Percentiles rank a stretch among this genome's conserved stretches.
phyloP scores from a whole-genome alignment of 2,329 filamentous ascomycete species.

The Hymenoscyphus fraxineus region DNA sequence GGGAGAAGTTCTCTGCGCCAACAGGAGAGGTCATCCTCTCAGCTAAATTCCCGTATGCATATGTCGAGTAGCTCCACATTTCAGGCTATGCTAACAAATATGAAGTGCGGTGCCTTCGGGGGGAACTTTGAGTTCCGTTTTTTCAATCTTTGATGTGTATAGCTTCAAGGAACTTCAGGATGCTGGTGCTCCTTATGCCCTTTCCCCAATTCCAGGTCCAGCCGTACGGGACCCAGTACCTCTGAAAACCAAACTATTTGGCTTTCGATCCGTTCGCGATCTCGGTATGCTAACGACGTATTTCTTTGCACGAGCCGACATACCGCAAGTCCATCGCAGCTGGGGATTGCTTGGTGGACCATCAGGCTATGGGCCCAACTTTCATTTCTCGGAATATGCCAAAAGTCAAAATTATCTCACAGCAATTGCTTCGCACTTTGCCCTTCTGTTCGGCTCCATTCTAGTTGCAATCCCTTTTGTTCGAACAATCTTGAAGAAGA shows the following conservation, averaged over 20 bases:
- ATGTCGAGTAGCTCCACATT: conserved; percentile 14
- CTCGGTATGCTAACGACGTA: conserved; percentile 56
- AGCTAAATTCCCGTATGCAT: conserved; percentile 42
- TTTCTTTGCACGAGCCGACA: conserved; percentile 47
- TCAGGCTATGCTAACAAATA: conserved; percentile 10
- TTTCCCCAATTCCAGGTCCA: conserved; percentile 50
- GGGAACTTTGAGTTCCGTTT: conserved; percentile 64
- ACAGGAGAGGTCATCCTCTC: conserved; percentile 54
- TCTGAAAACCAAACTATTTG: conserved; percentile 46
- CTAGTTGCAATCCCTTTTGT: conserved; percentile 37
- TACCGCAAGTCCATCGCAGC: conserved; percentile 54
- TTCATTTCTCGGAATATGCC: conserved; percentile 54
- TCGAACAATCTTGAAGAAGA: conserved; percentile 42
- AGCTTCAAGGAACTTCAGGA: conserved; percentile 45
- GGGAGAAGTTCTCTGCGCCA: conserved; percentile 45
- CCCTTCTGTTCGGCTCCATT: conserved; percentile 41
- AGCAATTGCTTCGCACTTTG: conserved; percentile 49
- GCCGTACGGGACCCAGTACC: conserved; percentile 31
- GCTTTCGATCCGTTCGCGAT: conserved; percentile 45
- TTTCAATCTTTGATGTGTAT: conserved; percentile 56
- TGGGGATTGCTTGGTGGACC: conserved; percentile 54
- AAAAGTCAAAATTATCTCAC: conserved; percentile 47
- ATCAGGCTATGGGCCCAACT: conserved; percentile 58
- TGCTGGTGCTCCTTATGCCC: conserved; percentile 48
- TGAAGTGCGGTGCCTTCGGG: conserved; percentile 53